Evolutionary conservation across 2,329 filamentous ascomycete species (phyloP).

Genomic region (Verruconis gallopava): DNA sequence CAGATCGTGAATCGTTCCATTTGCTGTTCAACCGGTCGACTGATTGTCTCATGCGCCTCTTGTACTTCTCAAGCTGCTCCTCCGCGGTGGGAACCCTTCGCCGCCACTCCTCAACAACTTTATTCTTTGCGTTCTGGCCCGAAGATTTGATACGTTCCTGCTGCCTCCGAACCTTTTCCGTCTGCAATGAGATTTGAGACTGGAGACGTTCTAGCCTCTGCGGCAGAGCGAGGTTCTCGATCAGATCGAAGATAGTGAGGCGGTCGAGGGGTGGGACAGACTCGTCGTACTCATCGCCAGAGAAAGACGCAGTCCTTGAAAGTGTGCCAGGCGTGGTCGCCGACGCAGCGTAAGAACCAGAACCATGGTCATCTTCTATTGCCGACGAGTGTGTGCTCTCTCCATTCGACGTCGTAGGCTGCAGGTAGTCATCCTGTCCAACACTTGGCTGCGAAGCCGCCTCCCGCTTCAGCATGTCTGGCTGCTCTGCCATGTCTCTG

Average conservation of each 20-base stretch:
- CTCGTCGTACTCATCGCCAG: constrained; percentile 71
- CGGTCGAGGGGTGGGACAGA: constrained; percentile 86
- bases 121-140: constrained; percentile 67
- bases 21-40: constrained; percentile 76
- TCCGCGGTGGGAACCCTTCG: constrained; percentile 76
- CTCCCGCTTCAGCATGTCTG: neutral
- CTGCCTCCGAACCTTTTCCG: constrained; percentile 70
- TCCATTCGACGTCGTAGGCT: neutral
- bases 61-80: constrained; percentile 85
- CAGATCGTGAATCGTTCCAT: constrained; percentile 82
- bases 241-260: constrained; percentile 78
- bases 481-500: constrained; percentile 7
- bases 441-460: constrained; percentile 1
- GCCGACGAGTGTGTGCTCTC: neutral
- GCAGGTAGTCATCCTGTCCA: neutral
- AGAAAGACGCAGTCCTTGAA: constrained; percentile 69
- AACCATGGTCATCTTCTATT: neutral
- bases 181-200: constrained; percentile 67
- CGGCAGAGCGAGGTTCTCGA: constrained; percentile 83
- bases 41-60: constrained; percentile 70
- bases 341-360: constrained; percentile 12
- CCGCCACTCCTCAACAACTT: constrained; percentile 87
- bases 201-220: constrained; percentile 88
- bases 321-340: constrained; percentile 39
- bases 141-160: constrained; percentile 66